phyloP scores from a whole-genome alignment of 192 early-diverging fungal genomes.

The Dissophora ornata region DNA sequence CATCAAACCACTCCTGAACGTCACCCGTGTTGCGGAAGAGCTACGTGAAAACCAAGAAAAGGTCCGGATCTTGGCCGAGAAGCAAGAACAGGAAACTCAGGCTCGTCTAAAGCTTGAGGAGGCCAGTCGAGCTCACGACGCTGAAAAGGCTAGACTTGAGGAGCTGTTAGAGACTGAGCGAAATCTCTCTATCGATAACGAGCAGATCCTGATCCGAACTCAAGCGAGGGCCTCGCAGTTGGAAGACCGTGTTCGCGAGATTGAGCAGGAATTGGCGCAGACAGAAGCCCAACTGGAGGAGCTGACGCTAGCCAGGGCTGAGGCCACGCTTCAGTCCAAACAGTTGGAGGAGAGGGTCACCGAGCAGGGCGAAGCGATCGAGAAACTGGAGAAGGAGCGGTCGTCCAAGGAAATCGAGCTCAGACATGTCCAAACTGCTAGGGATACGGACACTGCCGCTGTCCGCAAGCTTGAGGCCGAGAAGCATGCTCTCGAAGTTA shows the following conservation, averaged over 20 bases:
- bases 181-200: conserved; percentile 81
- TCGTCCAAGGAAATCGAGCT: conserved; percentile 46
- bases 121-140: conserved; percentile 68
- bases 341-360: conserved; percentile 42
- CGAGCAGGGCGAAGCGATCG: conserved; percentile 20
- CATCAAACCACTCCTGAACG: conserved; percentile 88
- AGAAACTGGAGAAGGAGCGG: conserved; percentile 39
- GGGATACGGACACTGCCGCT: conserved; percentile 23
- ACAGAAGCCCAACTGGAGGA: conserved; percentile 74
- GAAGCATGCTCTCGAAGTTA: conserved; percentile 66
- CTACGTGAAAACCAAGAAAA: conserved; percentile 77
- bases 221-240: conserved; percentile 77
- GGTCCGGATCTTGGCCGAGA: conserved; percentile 78
- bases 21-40: conserved; percentile 86
- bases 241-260: conserved; percentile 72
- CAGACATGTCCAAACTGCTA: conserved; percentile 22
- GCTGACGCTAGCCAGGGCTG: conserved; percentile 59
- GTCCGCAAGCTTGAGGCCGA: conserved; percentile 40
- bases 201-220: conserved; percentile 84
- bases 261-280: conserved; percentile 68
- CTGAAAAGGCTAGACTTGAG: conserved; percentile 77
- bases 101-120: conserved; percentile 66
- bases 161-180: conserved; percentile 77
- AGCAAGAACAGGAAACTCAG: conserved; percentile 71
- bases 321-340: conserved; percentile 7